Evolutionary conservation across 2,329 filamentous ascomycete genomes (phyloP), one percentile per base, ranked within the genome.

Genomic region (Reticulascus tulasneorum): DNA sequence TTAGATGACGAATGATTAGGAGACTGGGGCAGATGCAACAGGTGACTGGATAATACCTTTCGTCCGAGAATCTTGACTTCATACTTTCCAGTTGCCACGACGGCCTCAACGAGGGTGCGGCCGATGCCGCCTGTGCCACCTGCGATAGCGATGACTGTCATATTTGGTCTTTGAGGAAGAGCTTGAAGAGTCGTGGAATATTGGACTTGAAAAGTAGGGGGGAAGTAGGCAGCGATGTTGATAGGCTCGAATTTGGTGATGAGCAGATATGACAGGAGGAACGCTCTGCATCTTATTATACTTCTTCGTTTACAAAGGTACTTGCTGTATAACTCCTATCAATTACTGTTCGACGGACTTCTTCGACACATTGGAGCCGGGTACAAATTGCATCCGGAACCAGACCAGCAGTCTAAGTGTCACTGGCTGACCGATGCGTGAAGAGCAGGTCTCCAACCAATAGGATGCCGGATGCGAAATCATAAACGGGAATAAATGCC

Each of bases 91-190:
- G 43, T 50, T 17, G 47, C 54, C 8, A 44, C 45, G 12, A 73
- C 44, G 16, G 55, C 62, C 13, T 73, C 67, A 15, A 73, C 62
- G 20, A 75, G 55, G 2, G 66, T 61, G 13, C 58, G 60, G 10
- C 69, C 69, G 2, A 73, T 51, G n/a, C 53, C 54, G 17, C 68
- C 67, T 1, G 62, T 64, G 11, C 69, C 69, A 31, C 69, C 69
- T 6, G 65, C 64, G 12, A 73, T 59, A 32, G 65, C 69, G 24
- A 73, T 53, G 15, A 61, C 49, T 11, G 29, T 33, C 42, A 44
- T 44, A 12, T 6, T 15, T 9, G 9, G 21, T 22, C 9, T 17
- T 29, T 22, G 7, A 3, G 9, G 11, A 13, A 23, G n/a, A n/a
- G n/a, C n/a, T n/a, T n/a, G 6, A 12, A 9, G 7, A 16, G 4